Base-by-base conservation (phyloP, 805 yeast species). In the Schwanniomyces occidentalis region DNA sequence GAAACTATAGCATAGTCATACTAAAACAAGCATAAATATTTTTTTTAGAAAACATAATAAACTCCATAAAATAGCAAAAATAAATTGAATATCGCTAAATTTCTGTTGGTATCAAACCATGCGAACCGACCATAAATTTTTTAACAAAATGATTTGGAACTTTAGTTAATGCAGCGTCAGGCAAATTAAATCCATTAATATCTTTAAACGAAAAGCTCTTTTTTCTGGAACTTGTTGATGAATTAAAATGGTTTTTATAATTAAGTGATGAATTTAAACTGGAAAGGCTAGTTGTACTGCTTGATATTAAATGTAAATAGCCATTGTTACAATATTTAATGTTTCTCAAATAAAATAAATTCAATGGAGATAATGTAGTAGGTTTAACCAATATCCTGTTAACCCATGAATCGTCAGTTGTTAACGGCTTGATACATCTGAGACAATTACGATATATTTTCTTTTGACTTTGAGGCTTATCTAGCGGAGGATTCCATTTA, bases 351-450 rank as follows among this genome's bases (percentile, higher is more conserved):
- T 56, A 52, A 3, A 48, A 37, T 19, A 54, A 40, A 27, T 48
- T 56, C 28, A 56, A 41, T 8, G 63, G 61, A 4, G 62, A 61
- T 48, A 51, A 37, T 4, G 56, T 42, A 3, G 69, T 52, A 2
- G 71, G 68, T 40, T 65, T 65, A 20, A 70, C 65, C 14, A 75
- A 45, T 19, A 63, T 50, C 45, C 66, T 74, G 27, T 77, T 75
- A 15, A 71, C 55, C 84, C 85, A 79, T 6, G 65, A 45, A 27
- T 77, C 80, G 28, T 73, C 76, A 41, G 64, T 63, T 1, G 71
- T 61, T 34, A 79, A 59, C 3, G 81, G 74, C 44, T 68, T 74
- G 16, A 79, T 74, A 43, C 85, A 79, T 30, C 82, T 68, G 21
- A 78, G 51, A 12, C 80, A 71, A 49, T 78, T 78, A 29, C 73